phyloP scores from a whole-genome alignment of 495 filamentous ascomycete genomes.

The Aspergillus conjunctus region DNA sequence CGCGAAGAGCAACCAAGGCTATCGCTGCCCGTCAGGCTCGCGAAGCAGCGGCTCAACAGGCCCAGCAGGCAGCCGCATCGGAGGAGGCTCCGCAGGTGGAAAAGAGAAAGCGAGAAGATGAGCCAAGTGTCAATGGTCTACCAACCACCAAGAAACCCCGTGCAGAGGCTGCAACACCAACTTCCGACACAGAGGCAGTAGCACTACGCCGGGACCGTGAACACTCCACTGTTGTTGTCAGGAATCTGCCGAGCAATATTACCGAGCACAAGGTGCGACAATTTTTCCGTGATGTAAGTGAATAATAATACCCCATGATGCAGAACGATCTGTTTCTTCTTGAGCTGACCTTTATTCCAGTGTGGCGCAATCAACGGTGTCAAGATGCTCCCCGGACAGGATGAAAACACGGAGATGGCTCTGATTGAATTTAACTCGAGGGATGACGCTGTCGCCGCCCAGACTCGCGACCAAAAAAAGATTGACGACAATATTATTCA shows the following conservation, averaged over 20 bases:
- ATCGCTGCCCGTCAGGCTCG: slow-evolving; percentile 65
- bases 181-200: slow-evolving; percentile 35
- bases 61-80: slow-evolving; percentile 35
- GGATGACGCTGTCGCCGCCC: slow-evolving; percentile 79
- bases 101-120: slow-evolving; percentile 75
- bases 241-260: slow-evolving; percentile 67
- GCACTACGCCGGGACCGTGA: slow-evolving; percentile 79
- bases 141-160: slow-evolving; percentile 60
- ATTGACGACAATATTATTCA: slow-evolving; percentile 70
- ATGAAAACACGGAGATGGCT: slow-evolving; percentile 63
- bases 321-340: background rate
- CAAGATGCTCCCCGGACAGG: slow-evolving; percentile 59
- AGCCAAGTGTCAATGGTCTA: slow-evolving; percentile 44
- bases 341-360: slow-evolving; percentile 35
- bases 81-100: slow-evolving; percentile 37
- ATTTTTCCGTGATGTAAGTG: slow-evolving; percentile 79
- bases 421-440: slow-evolving; percentile 80
- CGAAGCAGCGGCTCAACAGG: slow-evolving; percentile 53
- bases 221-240: slow-evolving; percentile 79
- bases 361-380: slow-evolving; percentile 81
- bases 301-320: background rate
- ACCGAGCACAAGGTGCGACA: slow-evolving; percentile 74
- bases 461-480: slow-evolving; percentile 74
- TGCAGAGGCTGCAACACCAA: slow-evolving; percentile 45
- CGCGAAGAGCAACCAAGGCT: slow-evolving; percentile 63